Base-by-base conservation (phyloP, 2,329 filamentous ascomycete genomes). In the Colletotrichum tabaci region DNA sequence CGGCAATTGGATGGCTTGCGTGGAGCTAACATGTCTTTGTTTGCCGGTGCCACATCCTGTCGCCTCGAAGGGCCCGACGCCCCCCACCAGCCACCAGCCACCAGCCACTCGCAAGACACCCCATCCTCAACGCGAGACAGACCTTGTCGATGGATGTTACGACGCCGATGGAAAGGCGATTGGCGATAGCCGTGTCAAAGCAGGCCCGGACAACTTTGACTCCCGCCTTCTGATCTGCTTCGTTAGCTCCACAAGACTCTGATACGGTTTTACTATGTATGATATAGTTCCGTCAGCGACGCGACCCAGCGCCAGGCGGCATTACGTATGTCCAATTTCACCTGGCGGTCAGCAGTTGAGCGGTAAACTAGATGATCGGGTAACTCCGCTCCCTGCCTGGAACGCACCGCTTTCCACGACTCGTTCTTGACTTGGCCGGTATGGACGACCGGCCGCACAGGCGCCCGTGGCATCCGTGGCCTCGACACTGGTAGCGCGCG, bases 311-410 rank as follows among this genome's bases (percentile, higher is more conserved):
- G 64, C 30, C 57, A 57, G 64, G 40, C 63, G 38, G 49, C 65
- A 61, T 72, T 72, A 56, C 61, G 66, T 65, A 70, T 23, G 42
- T 57, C 53, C 56, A 71, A 71, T 71, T 52, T 66, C 52, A 60
- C 46, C 52, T 35, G 61, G 62, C 46, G 60, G 61, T 62, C 62
- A 71, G 56, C 56, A 58, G 52, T 49, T 49, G 56, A 61, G 61
- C 61, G 49, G 30, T 53, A 38, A 9, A 35, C 30, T 8, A 10
- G 30, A 53, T 42, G 46, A 52, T 46, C 38, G 38, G 64, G 35
- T 30, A 56, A 30, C 21, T 18, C 26, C 47, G 60, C 53, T 49
- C 65, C n/a, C 55, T 71, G 60, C 68, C 68, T 53, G 49, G 55
- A 63, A 55, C 21, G 69, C 65, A 60, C 69, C 68, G 65, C 47